Percentiles rank a stretch among this genome's conserved stretches.
Conservation (phyloP, 257 asterid genomes). For the Scutellaria galericulata region DNA sequence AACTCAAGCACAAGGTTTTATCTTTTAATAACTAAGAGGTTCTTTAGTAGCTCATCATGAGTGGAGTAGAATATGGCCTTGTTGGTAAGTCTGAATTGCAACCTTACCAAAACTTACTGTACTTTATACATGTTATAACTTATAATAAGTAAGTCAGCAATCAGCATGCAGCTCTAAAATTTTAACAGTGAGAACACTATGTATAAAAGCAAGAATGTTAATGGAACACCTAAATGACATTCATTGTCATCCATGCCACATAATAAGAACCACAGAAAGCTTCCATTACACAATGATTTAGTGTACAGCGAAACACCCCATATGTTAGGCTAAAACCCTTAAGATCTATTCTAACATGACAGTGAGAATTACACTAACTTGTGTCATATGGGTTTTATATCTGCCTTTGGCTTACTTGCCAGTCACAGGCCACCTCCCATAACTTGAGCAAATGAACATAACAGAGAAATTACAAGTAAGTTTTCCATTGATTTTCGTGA, state of each 20-base stretch:
- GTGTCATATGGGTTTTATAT: too few species aligned
- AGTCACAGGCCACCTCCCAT: not conserved
- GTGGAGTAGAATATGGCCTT: not conserved
- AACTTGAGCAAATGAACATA: too few species aligned
- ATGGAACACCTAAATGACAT: not conserved
- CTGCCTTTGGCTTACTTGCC: too few species aligned
- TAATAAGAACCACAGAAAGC: too few species aligned
- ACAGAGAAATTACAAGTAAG: too few species aligned
- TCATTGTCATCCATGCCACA: too few species aligned
- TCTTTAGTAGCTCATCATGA: not conserved
- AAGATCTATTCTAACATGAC: too few species aligned
- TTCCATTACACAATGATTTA: too few species aligned
- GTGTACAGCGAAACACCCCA: too few species aligned
- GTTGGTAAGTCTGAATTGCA: not conserved
- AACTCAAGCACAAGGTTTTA: constrained; percentile 10
- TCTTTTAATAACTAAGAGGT: not conserved
- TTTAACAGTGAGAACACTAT: not conserved
- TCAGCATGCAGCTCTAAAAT: constrained; percentile 9
- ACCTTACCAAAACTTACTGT: not conserved
- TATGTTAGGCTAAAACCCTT: too few species aligned
- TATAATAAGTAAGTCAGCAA: constrained; percentile 4
- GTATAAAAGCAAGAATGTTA: constrained; percentile 16
- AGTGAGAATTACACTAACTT: too few species aligned
- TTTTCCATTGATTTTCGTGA: too few species aligned
- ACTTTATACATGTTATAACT: not conserved